Conservation (phyloP, 164 flowering plant species). For the Warburgia ugandensis region DNA sequence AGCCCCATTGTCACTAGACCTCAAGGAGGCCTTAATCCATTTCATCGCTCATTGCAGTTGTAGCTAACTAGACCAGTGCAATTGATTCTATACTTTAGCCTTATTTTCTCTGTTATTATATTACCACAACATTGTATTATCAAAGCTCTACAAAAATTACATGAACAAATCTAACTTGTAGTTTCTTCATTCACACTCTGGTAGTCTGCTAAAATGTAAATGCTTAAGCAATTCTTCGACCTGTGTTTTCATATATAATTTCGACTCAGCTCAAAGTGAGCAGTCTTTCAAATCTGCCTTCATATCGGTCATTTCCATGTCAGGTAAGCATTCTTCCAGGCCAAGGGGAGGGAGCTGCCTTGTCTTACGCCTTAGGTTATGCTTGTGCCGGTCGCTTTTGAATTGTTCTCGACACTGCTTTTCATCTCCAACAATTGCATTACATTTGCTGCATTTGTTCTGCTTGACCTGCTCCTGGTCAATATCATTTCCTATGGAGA, state of each 20-base stretch:
- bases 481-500: constrained; percentile 26
- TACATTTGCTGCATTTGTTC: constrained; percentile 78
- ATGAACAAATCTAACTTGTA: too few species aligned
- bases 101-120: too few species aligned
- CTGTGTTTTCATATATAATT: neutral
- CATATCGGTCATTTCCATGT: constrained; percentile 49
- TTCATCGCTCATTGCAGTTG: too few species aligned
- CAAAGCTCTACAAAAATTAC: too few species aligned
- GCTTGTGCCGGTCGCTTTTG: constrained; percentile 97
- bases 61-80: too few species aligned
- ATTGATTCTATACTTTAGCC: too few species aligned
- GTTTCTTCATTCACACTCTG: too few species aligned
- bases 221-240: too few species aligned
- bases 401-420: constrained; percentile 80
- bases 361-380: constrained; percentile 79
- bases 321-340: constrained; percentile 72
- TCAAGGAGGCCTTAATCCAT: too few species aligned
- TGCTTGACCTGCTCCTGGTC: constrained; percentile 47
- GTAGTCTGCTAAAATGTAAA: too few species aligned
- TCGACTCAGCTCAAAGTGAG: constrained; percentile 48
- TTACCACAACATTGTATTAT: too few species aligned
- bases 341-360: constrained; percentile 80
- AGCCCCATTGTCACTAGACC: too few species aligned
- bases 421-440: constrained; percentile 66
- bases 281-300: constrained; percentile 75